Percentiles rank a stretch among this genome's conserved stretches.
These are phyloP conservation scores for Angophora floribunda DNA, from an alignment of 345 rosid species.

Conservation along the genomic window DNA sequence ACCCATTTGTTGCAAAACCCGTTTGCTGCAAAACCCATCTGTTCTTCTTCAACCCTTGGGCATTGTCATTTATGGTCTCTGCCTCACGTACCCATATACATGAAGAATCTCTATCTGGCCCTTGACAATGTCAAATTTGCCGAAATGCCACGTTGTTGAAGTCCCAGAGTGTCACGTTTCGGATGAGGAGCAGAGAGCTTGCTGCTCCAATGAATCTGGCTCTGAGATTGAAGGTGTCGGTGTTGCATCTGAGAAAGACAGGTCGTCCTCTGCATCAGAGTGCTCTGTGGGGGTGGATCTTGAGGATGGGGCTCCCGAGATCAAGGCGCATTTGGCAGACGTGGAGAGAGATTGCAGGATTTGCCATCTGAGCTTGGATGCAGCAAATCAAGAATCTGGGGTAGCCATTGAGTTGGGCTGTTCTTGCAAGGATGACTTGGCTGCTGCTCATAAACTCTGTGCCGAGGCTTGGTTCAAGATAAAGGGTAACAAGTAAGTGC, in stretches of 20 bases:
- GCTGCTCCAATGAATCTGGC: background rate
- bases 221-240: background rate
- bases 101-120: background rate
- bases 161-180: background rate
- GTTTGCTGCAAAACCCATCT: background rate
- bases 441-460: conserved; percentile 33
- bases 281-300: background rate
- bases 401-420: conserved; percentile 27
- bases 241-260: background rate
- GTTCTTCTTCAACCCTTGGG: background rate
- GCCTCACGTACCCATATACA: background rate
- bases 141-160: background rate
- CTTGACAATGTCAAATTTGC: background rate
- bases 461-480: conserved; percentile 46
- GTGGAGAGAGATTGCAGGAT: conserved; percentile 11
- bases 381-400: conserved; percentile 13
- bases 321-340: background rate
- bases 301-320: background rate
- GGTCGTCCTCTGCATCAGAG: background rate
- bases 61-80: background rate
- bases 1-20: background rate
- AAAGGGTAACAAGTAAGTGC: conserved; percentile 28
- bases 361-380: conserved; percentile 8
- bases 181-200: background rate
- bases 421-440: conserved; percentile 36